Evolutionary conservation across 2,329 filamentous ascomycete genomes (phyloP).

Genomic region (Bimuria novae-zelandiae): DNA sequence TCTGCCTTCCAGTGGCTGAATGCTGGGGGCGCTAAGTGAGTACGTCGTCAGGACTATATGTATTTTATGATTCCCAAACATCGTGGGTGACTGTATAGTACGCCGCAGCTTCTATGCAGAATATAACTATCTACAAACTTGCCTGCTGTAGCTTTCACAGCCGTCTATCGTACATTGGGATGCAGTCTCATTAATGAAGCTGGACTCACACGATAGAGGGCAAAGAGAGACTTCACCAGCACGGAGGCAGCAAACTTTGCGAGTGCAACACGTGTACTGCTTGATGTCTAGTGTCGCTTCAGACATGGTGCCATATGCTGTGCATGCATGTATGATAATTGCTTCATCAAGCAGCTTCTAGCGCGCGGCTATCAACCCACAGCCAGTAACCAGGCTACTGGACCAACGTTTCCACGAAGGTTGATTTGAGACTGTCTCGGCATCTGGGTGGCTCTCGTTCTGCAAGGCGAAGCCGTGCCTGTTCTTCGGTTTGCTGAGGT

Average conservation of each 20-base stretch:
- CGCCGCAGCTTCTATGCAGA: not conserved
- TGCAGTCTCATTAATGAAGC: too few species aligned
- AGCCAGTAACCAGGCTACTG: not conserved
- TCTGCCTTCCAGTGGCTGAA: constrained; percentile 96
- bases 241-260: too few species aligned
- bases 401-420: not conserved
- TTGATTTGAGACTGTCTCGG: not conserved
- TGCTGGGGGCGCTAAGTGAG: constrained; percentile 33
- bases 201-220: too few species aligned
- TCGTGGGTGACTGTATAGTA: not conserved
- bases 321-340: not conserved
- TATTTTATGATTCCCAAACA: not conserved
- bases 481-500: not conserved
- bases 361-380: constrained; percentile 1
- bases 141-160: too few species aligned
- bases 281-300: too few species aligned
- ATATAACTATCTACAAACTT: too few species aligned
- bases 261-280: too few species aligned
- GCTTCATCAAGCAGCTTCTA: not conserved
- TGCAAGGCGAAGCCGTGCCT: not conserved
- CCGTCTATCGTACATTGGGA: too few species aligned
- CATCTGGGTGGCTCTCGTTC: not conserved
- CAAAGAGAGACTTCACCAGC: too few species aligned
- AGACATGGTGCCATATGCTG: too few species aligned
- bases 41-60: not conserved